Evolutionary conservation across 2,329 filamentous ascomycete species (phyloP).

Genomic region (Colletotrichum gigasporum): DNA sequence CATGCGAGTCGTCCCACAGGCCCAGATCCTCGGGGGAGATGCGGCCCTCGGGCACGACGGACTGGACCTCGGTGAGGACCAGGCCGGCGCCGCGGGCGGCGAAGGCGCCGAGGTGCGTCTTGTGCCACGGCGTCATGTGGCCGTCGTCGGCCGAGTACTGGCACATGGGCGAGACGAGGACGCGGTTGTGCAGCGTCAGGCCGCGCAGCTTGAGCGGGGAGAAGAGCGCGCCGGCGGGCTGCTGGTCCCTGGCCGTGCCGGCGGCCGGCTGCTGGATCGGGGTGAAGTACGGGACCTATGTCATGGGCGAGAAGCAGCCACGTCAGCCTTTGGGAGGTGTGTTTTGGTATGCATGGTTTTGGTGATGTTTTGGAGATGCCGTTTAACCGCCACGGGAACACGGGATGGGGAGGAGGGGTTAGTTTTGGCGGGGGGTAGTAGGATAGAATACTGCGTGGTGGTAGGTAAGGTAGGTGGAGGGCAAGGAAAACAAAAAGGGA

Average conservation of each 20-base stretch:
- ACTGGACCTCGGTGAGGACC: slow-evolving; percentile 74
- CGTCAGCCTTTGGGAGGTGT: no score
- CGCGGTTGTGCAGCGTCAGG: slow-evolving; percentile 55
- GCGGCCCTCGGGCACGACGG: slow-evolving; percentile 72
- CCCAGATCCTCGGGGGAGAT: slow-evolving; percentile 77
- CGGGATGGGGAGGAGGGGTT: background rate
- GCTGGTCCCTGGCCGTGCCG: slow-evolving; percentile 57
- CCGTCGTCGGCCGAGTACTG: slow-evolving; percentile 54
- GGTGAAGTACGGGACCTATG: slow-evolving; percentile 54
- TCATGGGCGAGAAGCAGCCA: background rate
- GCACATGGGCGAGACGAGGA: slow-evolving; percentile 58
- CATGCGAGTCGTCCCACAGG: slow-evolving; percentile 78
- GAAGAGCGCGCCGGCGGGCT: slow-evolving; percentile 54
- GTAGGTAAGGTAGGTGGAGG: no score
- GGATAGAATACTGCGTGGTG: no score
- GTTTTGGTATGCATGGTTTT: no score
- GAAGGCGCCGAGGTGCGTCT: slow-evolving; percentile 49
- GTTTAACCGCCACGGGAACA: background rate
- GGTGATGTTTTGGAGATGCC: no score
- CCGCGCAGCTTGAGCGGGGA: slow-evolving; percentile 53
- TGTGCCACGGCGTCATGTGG: slow-evolving; percentile 53
- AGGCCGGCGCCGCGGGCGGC: slow-evolving; percentile 62
- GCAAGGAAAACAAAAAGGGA: no score
- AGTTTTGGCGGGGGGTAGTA: background rate
- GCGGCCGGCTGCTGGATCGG: slow-evolving; percentile 56